A percentile compares a stretch with the other conserved stretches of the same genome.
Evolutionary conservation across 352 stramenopile species (phyloP).

Genomic region (Phytophthora crassamura): DNA sequence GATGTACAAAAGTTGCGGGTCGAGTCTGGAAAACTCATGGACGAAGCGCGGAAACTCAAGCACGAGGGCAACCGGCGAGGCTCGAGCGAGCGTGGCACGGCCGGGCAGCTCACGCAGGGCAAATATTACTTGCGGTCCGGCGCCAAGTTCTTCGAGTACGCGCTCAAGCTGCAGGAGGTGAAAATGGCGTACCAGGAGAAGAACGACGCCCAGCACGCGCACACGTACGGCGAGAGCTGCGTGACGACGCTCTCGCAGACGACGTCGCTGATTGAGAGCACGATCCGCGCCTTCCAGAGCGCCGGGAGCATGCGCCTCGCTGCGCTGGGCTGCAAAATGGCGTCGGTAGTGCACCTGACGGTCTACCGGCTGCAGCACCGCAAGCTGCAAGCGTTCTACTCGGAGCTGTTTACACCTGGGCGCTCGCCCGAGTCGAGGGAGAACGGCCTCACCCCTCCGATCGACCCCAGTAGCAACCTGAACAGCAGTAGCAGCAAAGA

Average conservation of each 20-base stretch:
- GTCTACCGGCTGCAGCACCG: conserved; percentile 85
- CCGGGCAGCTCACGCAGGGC: conserved; percentile 64
- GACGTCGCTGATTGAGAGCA: conserved; percentile 82
- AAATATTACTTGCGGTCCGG: conserved; percentile 81
- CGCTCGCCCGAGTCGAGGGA: conserved; percentile 77
- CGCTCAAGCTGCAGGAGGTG: conserved; percentile 78
- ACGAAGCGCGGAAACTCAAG: conserved; percentile 78
- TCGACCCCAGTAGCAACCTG: conserved; percentile 45
- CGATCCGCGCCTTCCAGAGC: conserved; percentile 67
- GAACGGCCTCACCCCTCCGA: conserved; percentile 79
- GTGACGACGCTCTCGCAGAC: conserved; percentile 81
- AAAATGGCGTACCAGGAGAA: conserved; percentile 82
- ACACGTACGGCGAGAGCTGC: conserved; percentile 66
- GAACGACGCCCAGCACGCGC: conserved; percentile 68
- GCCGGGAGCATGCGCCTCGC: conserved; percentile 67
- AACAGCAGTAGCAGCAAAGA: conserved; percentile 71
- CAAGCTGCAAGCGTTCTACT: conserved; percentile 83
- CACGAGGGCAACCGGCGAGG: conserved; percentile 81
- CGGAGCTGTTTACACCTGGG: conserved; percentile 77
- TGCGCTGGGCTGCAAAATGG: conserved; percentile 85
- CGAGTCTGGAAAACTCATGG: conserved; percentile 61
- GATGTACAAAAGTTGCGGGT: conserved; percentile 64
- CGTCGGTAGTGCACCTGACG: conserved; percentile 78
- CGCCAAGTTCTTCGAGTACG: conserved; percentile 87
- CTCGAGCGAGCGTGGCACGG: conserved; percentile 41